A percentile compares a stretch with the other conserved stretches of the same genome.
These are phyloP conservation scores for Agaricus sinodeliciosus DNA, from an alignment of 768 basidiomycete species.

Conservation along the genomic window DNA sequence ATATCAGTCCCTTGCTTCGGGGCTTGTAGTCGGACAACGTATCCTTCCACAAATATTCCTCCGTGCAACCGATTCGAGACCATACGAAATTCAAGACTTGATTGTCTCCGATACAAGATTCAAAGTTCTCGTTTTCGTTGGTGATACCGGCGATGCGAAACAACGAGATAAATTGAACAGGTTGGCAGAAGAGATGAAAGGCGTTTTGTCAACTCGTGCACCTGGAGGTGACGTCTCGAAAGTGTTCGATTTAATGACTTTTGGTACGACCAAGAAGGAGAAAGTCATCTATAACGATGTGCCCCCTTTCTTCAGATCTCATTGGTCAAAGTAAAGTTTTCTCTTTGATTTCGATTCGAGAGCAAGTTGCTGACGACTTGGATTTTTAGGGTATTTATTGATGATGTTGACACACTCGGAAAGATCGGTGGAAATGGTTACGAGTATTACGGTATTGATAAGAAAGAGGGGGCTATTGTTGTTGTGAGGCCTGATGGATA, in stretches of 20 bases:
- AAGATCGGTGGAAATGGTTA: conserved; percentile 49
- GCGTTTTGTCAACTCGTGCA: conserved; percentile 25
- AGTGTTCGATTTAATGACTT: conserved; percentile 37
- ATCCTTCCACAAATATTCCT: conserved; percentile 43
- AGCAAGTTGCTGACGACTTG: background rate
- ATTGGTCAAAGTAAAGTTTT: conserved; percentile 50
- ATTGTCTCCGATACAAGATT: conserved; percentile 46
- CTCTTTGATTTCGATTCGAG: background rate
- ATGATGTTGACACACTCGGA: conserved; percentile 42
- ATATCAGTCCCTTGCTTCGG: conserved; percentile 30
- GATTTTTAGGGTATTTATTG: conserved; percentile 46
- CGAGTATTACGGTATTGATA: conserved; percentile 43
- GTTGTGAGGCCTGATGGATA: conserved; percentile 64
- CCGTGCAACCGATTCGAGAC: conserved; percentile 43
- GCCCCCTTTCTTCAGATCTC: conserved; percentile 38
- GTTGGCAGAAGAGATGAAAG: conserved; percentile 27
- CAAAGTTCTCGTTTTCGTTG: conserved; percentile 49
- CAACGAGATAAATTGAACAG: conserved; percentile 23
- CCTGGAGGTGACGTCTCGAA: conserved; percentile 22
- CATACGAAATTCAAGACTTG: conserved; percentile 48
- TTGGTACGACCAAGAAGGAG: conserved; percentile 31
- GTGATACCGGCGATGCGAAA: conserved; percentile 27
- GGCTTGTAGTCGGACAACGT: conserved; percentile 45
- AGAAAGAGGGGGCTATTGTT: conserved; percentile 37
- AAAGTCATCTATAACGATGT: conserved; percentile 38